A percentile compares a stretch with the other conserved stretches of the same genome.
phyloP scores from a whole-genome alignment of 768 basidiomycete genomes.

The Kwoniella sp. region DNA sequence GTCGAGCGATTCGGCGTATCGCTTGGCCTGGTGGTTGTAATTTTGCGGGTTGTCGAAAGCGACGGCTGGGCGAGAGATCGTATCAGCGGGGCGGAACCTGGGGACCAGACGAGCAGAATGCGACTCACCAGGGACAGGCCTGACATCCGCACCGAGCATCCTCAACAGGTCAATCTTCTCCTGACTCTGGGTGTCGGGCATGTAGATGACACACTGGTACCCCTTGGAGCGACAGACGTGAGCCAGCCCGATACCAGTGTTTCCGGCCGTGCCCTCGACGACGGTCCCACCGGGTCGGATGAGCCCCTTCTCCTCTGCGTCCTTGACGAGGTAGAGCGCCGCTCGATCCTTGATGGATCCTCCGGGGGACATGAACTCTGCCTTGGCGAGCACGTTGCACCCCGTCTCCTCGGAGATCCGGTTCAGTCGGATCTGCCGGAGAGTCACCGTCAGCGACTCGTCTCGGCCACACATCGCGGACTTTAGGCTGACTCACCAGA shows the following conservation, averaged over 20 bases:
- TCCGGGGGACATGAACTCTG: constrained; percentile 97
- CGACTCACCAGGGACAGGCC: constrained; percentile 75
- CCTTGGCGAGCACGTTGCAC: constrained; percentile 83
- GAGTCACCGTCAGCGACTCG: too few species aligned
- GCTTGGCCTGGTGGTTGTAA: constrained; percentile 93
- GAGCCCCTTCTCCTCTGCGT: constrained; percentile 83
- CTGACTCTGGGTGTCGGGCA: constrained; percentile 95
- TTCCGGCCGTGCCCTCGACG: constrained; percentile 96
- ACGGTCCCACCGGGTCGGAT: constrained; percentile 91
- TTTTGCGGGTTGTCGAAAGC: constrained; percentile 91
- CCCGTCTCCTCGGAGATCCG: constrained; percentile 76
- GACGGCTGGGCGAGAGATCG: constrained; percentile 56
- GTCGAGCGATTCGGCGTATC: constrained; percentile 65
- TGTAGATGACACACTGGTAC: constrained; percentile 98
- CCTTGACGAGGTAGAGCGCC: constrained; percentile 76
- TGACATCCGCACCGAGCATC: constrained; percentile 96
- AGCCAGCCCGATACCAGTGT: constrained; percentile 90
- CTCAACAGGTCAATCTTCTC: constrained; percentile 96
- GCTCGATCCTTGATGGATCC: constrained; percentile 98
- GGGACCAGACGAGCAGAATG: neutral
- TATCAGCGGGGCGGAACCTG: neutral
- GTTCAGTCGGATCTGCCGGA: constrained; percentile 77
- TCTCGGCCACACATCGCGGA: too few species aligned
- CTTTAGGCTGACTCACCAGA: constrained; percentile 57
- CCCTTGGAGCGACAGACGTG: constrained; percentile 81